Conservation (phyloP, 768 basidiomycete genomes). For the Kwoniella heveanensis region DNA sequence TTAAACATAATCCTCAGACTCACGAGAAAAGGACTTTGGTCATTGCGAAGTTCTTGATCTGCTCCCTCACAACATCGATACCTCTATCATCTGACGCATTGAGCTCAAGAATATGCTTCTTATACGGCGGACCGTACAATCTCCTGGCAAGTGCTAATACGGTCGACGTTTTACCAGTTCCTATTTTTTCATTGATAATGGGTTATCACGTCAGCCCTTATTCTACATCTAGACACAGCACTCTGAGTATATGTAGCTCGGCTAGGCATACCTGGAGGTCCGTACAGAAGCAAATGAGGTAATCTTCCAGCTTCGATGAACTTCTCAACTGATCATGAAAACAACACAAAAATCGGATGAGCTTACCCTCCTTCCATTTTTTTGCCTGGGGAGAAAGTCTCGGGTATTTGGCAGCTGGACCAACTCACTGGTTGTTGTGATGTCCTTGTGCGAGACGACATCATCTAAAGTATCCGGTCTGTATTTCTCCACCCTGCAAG, state of each 20-base stretch:
- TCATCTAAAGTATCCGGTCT: constrained; percentile 86
- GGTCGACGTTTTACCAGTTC: constrained; percentile 94
- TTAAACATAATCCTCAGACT: too few relatives aligned
- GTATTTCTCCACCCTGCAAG: constrained; percentile 94
- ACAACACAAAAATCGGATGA: background rate
- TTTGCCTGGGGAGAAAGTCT: too few relatives aligned
- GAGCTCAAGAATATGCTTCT: constrained; percentile 92
- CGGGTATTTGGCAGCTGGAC: too few relatives aligned
- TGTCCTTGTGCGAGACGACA: constrained; percentile 95
- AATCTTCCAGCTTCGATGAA: constrained; percentile 93
- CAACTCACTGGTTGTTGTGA: constrained; percentile 82
- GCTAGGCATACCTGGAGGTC: constrained; percentile 71
- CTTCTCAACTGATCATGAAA: constrained; percentile 75
- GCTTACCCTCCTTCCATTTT: too few relatives aligned
- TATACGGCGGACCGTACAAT: constrained; percentile 83
- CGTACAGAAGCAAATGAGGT: constrained; percentile 94
- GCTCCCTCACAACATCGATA: constrained; percentile 97
- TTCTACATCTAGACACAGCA: too few relatives aligned
- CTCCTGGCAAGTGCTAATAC: constrained; percentile 92
- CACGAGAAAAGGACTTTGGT: constrained; percentile 74
- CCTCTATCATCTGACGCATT: constrained; percentile 99
- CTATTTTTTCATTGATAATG: too few relatives aligned
- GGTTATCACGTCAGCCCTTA: too few relatives aligned
- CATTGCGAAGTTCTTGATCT: constrained; percentile 98
- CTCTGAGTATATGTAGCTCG: background rate